phyloP scores from a whole-genome alignment of 371 early-diverging fungal species.

The Mucor mucedo region DNA sequence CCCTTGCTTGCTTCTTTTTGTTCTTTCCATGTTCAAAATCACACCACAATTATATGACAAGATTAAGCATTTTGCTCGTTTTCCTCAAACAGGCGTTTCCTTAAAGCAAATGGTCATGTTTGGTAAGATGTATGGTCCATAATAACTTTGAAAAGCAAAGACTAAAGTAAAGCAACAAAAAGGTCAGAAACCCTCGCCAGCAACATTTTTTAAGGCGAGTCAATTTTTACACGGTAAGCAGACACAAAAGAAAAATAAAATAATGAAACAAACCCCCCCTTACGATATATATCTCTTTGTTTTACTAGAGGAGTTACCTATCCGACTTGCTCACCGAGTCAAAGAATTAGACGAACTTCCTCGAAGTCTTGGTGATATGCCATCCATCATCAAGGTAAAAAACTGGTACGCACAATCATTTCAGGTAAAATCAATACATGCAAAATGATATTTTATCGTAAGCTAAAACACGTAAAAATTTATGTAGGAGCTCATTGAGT shows the following conservation, averaged over 20 bases:
- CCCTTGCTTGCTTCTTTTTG: neutral
- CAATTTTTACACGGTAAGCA: constrained; percentile 83
- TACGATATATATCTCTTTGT: neutral
- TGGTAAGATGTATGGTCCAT: neutral
- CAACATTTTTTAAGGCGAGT: constrained; percentile 86
- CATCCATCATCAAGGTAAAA: constrained; percentile 89
- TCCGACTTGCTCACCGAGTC: constrained; percentile 95
- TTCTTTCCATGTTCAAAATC: constrained; percentile 55
- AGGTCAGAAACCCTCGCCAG: constrained; percentile 85
- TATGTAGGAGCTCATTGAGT: constrained; percentile 70
- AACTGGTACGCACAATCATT: constrained; percentile 96
- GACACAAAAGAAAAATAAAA: neutral
- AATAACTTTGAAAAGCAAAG: neutral
- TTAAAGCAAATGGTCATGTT: constrained; percentile 72
- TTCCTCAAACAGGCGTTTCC: constrained; percentile 92
- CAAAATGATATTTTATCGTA: neutral
- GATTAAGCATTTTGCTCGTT: constrained; percentile 75
- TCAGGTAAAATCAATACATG: constrained; percentile 55
- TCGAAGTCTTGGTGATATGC: constrained; percentile 84
- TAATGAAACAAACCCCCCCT: neutral
- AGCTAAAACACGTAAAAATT: no score
- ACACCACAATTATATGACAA: constrained; percentile 69
- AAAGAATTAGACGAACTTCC: constrained; percentile 95
- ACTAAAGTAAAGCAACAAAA: neutral
- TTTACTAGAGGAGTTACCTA: constrained; percentile 86